Conservation (phyloP, 1,139 yeast genomes). For the Lodderomyces theae region DNA sequence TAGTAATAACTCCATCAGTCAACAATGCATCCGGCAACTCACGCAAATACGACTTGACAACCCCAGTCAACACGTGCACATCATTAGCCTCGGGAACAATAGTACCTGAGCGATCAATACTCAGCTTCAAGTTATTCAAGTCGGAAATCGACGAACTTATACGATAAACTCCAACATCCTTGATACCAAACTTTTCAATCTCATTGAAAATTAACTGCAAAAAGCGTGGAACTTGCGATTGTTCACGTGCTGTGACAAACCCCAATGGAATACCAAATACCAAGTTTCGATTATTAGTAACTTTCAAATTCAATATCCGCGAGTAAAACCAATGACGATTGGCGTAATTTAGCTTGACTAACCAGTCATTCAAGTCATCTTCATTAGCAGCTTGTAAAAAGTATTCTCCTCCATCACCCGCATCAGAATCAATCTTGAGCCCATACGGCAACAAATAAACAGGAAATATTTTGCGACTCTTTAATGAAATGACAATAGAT, state of each 20-base stretch:
- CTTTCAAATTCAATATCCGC: slow-evolving; percentile 33
- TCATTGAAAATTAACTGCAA: slow-evolving; percentile 65
- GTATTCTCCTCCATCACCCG: slow-evolving; percentile 54
- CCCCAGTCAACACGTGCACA: slow-evolving; percentile 85
- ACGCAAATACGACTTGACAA: slow-evolving; percentile 79
- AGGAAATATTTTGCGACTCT: slow-evolving; percentile 50
- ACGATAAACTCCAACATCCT: slow-evolving; percentile 86
- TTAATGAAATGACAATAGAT: slow-evolving; percentile 52
- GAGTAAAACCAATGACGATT: slow-evolving; percentile 59
- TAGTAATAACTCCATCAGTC: slow-evolving; percentile 50
- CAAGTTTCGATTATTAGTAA: slow-evolving; percentile 21
- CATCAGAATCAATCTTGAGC: slow-evolving; percentile 53
- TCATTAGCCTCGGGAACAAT: slow-evolving; percentile 64
- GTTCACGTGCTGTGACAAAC: slow-evolving; percentile 72
- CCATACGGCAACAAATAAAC: slow-evolving; percentile 51
- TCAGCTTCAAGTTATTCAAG: slow-evolving; percentile 63
- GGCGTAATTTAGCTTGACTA: slow-evolving; percentile 47
- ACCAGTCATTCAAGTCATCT: slow-evolving; percentile 76
- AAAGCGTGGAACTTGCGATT: slow-evolving; percentile 59
- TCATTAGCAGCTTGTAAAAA: slow-evolving; percentile 68
- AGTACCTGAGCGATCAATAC: slow-evolving; percentile 71
- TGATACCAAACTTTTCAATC: slow-evolving; percentile 69
- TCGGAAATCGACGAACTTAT: slow-evolving; percentile 87
- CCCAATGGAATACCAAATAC: slow-evolving; percentile 91
- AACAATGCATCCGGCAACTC: slow-evolving; percentile 88